phyloP scores from a whole-genome alignment of 805 yeast genomes.

The Yamadazyma nakazawae region DNA sequence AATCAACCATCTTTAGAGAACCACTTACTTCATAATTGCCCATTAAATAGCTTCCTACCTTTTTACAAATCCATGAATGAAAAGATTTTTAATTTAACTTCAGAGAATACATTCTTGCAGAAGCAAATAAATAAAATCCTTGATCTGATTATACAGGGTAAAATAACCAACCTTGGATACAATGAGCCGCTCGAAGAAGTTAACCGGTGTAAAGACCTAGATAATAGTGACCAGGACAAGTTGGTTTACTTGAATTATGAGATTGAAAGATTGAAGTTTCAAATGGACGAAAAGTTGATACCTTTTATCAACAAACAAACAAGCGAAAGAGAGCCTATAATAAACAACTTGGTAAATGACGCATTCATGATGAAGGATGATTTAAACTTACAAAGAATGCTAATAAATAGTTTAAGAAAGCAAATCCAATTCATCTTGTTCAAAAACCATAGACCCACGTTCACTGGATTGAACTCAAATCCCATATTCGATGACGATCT shows the following conservation, averaged over 20 bases:
- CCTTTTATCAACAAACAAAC: conserved; percentile 28
- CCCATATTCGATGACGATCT: conserved; percentile 19
- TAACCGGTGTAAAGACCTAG: conserved; percentile 19
- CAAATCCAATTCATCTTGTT: conserved; percentile 49
- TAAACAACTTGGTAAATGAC: conserved; percentile 34
- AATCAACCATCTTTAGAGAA: conserved; percentile 35
- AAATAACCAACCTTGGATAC: conserved; percentile 48
- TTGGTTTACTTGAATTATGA: conserved; percentile 37
- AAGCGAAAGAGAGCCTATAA: conserved; percentile 27
- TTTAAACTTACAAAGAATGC: conserved; percentile 41
- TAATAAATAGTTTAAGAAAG: conserved; percentile 45
- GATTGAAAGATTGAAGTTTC: conserved; percentile 41
- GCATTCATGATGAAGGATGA: conserved; percentile 45
- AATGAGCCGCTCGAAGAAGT: conserved; percentile 47
- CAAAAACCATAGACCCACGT: conserved; percentile 32
- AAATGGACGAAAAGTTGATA: conserved; percentile 36
- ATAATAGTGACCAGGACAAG: conserved; percentile 24
- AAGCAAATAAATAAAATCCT: conserved; percentile 44
- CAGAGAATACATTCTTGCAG: conserved; percentile 40
- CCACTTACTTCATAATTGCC: conserved; percentile 32
- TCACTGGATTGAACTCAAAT: conserved; percentile 9
- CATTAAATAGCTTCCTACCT: conserved; percentile 28
- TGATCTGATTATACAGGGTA: conserved; percentile 48
- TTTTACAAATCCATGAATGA: conserved; percentile 19
- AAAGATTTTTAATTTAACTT: conserved; percentile 23